These are phyloP conservation scores for Kluyveromyces wickerhamii DNA, from an alignment of 805 yeast species.

Conservation along the genomic window DNA sequence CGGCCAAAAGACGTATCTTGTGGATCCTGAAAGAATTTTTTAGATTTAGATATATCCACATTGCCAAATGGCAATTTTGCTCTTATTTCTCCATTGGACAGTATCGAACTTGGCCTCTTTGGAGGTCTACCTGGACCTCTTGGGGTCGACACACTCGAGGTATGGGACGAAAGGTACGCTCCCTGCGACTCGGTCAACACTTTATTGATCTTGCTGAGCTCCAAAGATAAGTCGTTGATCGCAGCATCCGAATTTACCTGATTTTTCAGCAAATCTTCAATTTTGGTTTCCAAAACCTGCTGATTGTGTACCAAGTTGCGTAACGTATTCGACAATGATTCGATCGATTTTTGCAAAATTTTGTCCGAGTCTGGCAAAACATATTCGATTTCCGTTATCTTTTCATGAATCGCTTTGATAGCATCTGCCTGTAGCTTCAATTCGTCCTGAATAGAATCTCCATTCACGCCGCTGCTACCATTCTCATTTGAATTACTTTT, in stretches of 20 bases:
- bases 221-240: conserved; percentile 18
- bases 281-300: conserved; percentile 27
- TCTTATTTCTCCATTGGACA: conserved; percentile 11
- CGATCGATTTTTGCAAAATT: conserved; percentile 10
- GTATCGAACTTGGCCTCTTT: conserved; percentile 6
- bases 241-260: conserved; percentile 30
- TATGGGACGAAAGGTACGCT: neutral
- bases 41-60: conserved; percentile 25
- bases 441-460: neutral
- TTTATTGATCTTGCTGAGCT: conserved; percentile 5
- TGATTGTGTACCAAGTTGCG: conserved; percentile 28
- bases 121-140: conserved; percentile 31
- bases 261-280: conserved; percentile 29
- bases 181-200: conserved; percentile 7
- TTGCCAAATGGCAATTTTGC: conserved; percentile 22
- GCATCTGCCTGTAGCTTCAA: neutral
- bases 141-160: conserved; percentile 7
- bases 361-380: conserved; percentile 8
- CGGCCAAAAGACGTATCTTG: conserved; percentile 1
- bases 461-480: neutral
- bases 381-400: conserved; percentile 7
- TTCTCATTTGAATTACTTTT: neutral
- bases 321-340: conserved; percentile 21
- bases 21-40: conserved; percentile 27
- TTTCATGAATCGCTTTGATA: conserved; percentile 6